Evolutionary conservation across 164 flowering plant genomes (phyloP), one percentile per base, ranked within the genome.

Genomic region (Stephania cephalantha): DNA sequence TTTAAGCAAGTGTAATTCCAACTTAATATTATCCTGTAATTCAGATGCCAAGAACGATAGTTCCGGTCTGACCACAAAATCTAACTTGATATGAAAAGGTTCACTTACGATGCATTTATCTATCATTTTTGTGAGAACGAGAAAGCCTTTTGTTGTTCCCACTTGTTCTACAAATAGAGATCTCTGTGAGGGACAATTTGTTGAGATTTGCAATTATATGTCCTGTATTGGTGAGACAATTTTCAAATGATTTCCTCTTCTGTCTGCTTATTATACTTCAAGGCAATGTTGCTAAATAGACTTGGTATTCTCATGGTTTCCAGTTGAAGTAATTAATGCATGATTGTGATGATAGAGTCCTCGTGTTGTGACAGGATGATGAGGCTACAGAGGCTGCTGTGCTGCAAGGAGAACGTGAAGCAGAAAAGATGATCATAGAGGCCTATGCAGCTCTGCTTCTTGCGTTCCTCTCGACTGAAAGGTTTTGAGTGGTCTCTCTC

Each of bases 381-480:
- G 98, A 95, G 80, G 91, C 79, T 46, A 88, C 89, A 68, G 98
- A 95, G 80, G 91, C 79, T 46, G 89, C 89, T 46, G 22, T 93
- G 63, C 71, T 86, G 75, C 87, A 90, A 86, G 98, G 98, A 55
- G 96, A 93, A 80, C 92, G 88, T 78, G 99, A 93, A 83, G 99
- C 99, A 10, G 99, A 95, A 83, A 93, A 90, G 86, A 95, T 90
- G 94, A 95, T 95, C 68, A 83, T 95, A 35, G 99, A 95, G 84
- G 96, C 98, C 69, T 95, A 95, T 84, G 75, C 98, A 12, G 99
- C 99, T 29, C 82, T 95, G 73, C 91, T 95, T 79, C 95, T 95
- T 50, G 99, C 99, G 52, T 95, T 95, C 76, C 96, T 95, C 79
- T 93, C 97, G 4, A 93, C 91, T 53, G 99, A 91, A 84, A 92